Evolutionary conservation across 1,139 yeast species (phyloP).

Genomic region (Pichia sp.): DNA sequence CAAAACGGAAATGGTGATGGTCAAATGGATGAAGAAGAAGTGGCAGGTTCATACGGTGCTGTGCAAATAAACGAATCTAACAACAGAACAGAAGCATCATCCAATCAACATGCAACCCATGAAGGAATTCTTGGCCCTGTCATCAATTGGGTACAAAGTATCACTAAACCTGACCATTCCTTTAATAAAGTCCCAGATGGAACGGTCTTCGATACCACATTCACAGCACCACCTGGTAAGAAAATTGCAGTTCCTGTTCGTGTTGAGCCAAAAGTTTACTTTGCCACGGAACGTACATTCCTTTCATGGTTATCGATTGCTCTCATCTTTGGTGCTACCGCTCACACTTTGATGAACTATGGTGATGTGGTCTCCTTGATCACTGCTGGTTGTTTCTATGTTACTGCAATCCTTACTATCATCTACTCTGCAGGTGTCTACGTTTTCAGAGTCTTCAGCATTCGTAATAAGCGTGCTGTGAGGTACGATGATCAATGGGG

Average conservation of each 20-base stretch:
- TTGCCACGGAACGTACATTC: slow-evolving; percentile 78
- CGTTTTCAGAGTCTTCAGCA: slow-evolving; percentile 75
- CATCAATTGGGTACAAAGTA: slow-evolving; percentile 10
- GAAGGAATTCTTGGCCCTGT: slow-evolving; percentile 15
- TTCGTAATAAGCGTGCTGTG: slow-evolving; percentile 74
- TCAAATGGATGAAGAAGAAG: slow-evolving; percentile 43
- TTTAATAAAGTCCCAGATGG: slow-evolving; percentile 76
- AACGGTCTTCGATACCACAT: slow-evolving; percentile 60
- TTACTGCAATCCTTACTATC: slow-evolving; percentile 70
- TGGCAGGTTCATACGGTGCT: slow-evolving; percentile 37
- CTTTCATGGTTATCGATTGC: slow-evolving; percentile 74
- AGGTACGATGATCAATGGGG: slow-evolving; percentile 86
- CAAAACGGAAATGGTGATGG: slow-evolving; percentile 28
- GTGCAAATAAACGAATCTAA: slow-evolving; percentile 24
- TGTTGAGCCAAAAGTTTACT: slow-evolving; percentile 79
- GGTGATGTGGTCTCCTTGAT: slow-evolving; percentile 65
- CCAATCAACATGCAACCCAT: slow-evolving; percentile 3
- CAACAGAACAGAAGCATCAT: slow-evolving; percentile 24
- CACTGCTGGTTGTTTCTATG: slow-evolving; percentile 85
- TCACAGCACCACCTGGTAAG: slow-evolving; percentile 72
- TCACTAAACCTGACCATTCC: slow-evolving; percentile 31
- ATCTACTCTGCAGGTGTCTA: slow-evolving; percentile 69
- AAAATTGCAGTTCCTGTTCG: slow-evolving; percentile 70
- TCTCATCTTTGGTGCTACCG: slow-evolving; percentile 65
- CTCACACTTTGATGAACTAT: slow-evolving; percentile 61